phyloP scores from a whole-genome alignment of 2,329 filamentous ascomycete genomes.

The Fusarium denticulatum region DNA sequence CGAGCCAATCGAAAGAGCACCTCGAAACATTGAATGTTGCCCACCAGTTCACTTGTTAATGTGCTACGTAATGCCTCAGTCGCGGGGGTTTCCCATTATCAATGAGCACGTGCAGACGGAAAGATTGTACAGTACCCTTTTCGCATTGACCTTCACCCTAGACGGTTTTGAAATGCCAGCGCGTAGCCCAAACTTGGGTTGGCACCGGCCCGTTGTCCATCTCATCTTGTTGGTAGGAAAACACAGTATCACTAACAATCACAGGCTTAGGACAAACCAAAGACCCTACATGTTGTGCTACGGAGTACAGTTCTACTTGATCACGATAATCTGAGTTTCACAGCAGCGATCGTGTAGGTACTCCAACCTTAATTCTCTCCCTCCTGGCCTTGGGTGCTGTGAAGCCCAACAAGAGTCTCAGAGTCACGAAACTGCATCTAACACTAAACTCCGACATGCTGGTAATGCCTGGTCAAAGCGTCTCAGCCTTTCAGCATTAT shows the following conservation, averaged over 20 bases:
- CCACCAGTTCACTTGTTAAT: constrained; percentile 28
- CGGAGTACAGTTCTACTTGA: not conserved
- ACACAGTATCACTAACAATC: not conserved
- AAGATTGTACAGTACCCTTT: not conserved
- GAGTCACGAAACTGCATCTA: constrained; percentile 17
- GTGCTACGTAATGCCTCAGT: constrained; percentile 5
- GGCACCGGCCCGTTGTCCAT: not conserved
- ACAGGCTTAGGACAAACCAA: not conserved
- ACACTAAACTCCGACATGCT: not conserved
- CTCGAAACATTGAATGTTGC: constrained; percentile 22
- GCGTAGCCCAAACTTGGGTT: not conserved
- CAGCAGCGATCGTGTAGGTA: not conserved
- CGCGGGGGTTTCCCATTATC: constrained; percentile 12
- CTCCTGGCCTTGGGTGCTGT: not conserved
- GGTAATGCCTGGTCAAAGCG: constrained; percentile 19
- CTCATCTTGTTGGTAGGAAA: not conserved
- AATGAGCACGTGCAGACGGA: not conserved
- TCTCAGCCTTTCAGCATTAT: constrained; percentile 35
- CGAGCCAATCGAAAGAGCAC: constrained; percentile 35
- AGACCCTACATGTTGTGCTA: not conserved
- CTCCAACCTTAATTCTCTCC: not conserved
- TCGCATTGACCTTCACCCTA: constrained; percentile 3
- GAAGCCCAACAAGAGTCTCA: not conserved
- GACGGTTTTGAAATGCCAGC: not conserved
- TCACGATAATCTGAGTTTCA: not conserved